Evolutionary conservation across 2,329 filamentous ascomycete species (phyloP), one percentile per base, ranked within the genome.

Genomic region (Alternaria viburni): DNA sequence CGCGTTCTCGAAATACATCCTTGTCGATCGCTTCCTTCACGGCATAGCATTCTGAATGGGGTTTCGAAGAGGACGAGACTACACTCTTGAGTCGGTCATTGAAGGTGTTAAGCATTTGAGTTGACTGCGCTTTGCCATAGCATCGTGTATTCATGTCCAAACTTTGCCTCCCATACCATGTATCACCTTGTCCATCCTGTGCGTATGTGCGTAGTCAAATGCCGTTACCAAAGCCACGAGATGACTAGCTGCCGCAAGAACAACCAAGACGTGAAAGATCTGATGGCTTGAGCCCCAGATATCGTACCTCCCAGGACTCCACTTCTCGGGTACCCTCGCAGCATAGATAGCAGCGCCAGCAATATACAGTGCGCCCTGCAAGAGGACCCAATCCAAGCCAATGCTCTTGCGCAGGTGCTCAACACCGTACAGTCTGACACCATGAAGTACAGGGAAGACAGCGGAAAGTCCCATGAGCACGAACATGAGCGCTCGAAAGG

Each of bases 231-330:
- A 86, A 52, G 92, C 94, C 56, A 89, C 89, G 63, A 98, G 83
- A 83, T 99, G 96, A 23, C 91, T 87, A 1, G 87, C 86, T 0
- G 93, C 95, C 0, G 96, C 96, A 64, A 93, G 80, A 15, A 98
- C 84, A 26, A 99, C 94, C 67, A 96, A 86, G 43, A 97, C 83
- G 82, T 99, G 96, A 79, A 99, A 99, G 68, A 99, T 91, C 82
- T 99, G 96, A 80, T 99, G 96, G 19, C 93, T 97, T 77, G 90
- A 93, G 41, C 96, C 95, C 87, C 92, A 92, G 55, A 97, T 92
- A 80, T 99, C 96, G 75, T 95, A 97, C 8, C 80, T 84, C 1
- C 93, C 92, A 0, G 95, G 96, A 47, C 83, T 87, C 74, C 86
- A 88, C 63, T 93, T 86, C 82, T 99, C 96, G 0, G 96, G 96